phyloP scores from a whole-genome alignment of 1,284 basidiomycete genomes.

The Rhodotorula sp. region DNA sequence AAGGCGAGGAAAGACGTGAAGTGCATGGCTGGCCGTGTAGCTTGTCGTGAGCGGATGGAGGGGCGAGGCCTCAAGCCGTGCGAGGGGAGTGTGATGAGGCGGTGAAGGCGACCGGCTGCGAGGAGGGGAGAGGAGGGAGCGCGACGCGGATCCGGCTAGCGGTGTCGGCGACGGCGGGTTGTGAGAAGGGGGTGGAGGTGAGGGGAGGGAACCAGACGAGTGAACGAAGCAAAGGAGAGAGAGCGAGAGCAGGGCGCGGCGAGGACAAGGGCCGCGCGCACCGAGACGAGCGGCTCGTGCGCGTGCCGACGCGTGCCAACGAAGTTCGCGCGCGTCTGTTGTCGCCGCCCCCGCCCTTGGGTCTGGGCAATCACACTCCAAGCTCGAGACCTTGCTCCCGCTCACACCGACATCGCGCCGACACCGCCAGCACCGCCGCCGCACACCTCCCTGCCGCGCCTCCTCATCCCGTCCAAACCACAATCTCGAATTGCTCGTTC shows the following conservation, averaged over 20 bases:
- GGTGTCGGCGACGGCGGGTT: neutral
- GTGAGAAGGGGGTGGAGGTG: neutral
- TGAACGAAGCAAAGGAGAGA: neutral
- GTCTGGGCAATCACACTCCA: no score
- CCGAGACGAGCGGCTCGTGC: neutral
- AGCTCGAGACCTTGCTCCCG: no score
- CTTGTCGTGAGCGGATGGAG: neutral
- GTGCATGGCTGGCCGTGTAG: constrained; percentile 10
- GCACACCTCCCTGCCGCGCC: no score
- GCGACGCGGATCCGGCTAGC: constrained; percentile 4
- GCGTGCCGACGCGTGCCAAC: no score
- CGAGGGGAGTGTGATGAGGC: neutral
- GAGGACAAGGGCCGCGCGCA: no score
- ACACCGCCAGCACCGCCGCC: no score
- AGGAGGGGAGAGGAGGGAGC: neutral
- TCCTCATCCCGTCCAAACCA: no score
- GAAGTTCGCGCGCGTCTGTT: no score
- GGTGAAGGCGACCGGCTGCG: constrained; percentile 2
- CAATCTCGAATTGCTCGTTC: no score
- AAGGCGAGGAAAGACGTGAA: constrained; percentile 16
- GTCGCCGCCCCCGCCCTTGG: no score
- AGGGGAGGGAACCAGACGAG: constrained; percentile 3
- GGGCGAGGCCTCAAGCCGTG: neutral
- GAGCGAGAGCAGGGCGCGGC: neutral
- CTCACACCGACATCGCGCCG: no score